Base-by-base conservation (phyloP, 176 grass and related monocot genomes). In the Aegilops tauschii region DNA sequence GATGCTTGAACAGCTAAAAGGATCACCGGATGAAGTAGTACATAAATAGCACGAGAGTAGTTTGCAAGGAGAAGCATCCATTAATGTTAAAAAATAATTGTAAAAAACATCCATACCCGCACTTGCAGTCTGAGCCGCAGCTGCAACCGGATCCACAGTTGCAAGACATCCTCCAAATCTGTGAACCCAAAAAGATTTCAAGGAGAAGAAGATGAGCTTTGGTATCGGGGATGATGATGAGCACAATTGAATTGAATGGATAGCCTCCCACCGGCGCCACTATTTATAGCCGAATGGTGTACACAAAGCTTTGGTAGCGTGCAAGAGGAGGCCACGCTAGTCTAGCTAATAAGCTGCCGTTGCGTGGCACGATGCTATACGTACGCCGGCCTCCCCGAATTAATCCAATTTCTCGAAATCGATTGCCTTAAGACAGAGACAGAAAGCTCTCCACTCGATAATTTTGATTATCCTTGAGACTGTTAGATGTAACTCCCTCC, bases 61-160 rank as follows among this genome's bases (percentile, higher is more conserved):
- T 42, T 58, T 3, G 5, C 5, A 54, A 82, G 73, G 23, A 49
- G 72, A 28, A 77, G 45, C 14, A 52, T 47, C 44, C 44, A 47
- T 47, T 47, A 47, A 47, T 12, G 44, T 44, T 45, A 10, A 42
- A 42, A 42, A 45, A 4, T 12, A 11, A 45, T 25, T 25, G 16
- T 36, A 62, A 45, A 13, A 49, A 52, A 2, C 6, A 69, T 58
- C 5, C 49, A 27, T 73, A 90, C 73, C 89, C 89, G 80, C 89
- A 90, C 2, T 3, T 74, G 82, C 87, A 89, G 87, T 35, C 80
- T 40, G 87, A 89, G 67, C 87, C 82, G 67, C 87, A 89, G 42
- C 0, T 12, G 89, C 89, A 87, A 45, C 58, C 32, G 36, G 89
- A 90, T 68, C 89, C 89, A 54, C 85, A 90, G 35, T 27, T 87